These are phyloP conservation scores for Monosporascus sp. DNA, from an alignment of 2,329 filamentous ascomycete genomes.

Conservation along the genomic window DNA sequence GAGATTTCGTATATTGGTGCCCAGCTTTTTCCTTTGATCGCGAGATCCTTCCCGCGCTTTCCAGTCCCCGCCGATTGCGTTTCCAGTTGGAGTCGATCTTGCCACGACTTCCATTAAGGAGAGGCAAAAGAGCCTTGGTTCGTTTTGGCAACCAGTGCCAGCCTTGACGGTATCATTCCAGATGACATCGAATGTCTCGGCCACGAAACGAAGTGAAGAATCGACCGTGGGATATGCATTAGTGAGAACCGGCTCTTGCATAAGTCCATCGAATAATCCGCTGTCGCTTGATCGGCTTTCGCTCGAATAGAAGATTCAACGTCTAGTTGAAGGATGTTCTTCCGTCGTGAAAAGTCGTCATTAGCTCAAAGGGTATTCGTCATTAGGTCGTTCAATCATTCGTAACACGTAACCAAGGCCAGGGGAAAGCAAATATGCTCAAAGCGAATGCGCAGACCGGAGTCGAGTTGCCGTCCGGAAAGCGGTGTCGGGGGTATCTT, in stretches of 20 bases:
- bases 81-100: slow-evolving; percentile 20
- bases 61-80: slow-evolving; percentile 20
- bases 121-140: slow-evolving; percentile 18
- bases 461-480: slow-evolving; percentile 16
- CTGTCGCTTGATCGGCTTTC: slow-evolving; percentile 21
- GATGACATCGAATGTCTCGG: slow-evolving; percentile 17
- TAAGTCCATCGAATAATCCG: slow-evolving; percentile 19
- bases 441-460: slow-evolving; percentile 32
- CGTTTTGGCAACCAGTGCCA: slow-evolving; percentile 25
- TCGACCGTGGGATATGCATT: slow-evolving; percentile 20
- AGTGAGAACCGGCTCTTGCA: slow-evolving; percentile 21
- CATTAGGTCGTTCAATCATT: slow-evolving; percentile 33
- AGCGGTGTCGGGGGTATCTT: slow-evolving; percentile 31
- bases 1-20: slow-evolving; percentile 20
- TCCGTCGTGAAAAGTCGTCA: slow-evolving; percentile 39
- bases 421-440: slow-evolving; percentile 28
- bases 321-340: slow-evolving; percentile 26
- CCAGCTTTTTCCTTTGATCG: slow-evolving; percentile 24
- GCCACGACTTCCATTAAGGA: slow-evolving; percentile 19
- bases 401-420: slow-evolving; percentile 38
- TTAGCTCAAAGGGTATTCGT: slow-evolving; percentile 28
- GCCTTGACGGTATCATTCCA: slow-evolving; percentile 22
- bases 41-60: slow-evolving; percentile 23
- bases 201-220: slow-evolving; percentile 19
- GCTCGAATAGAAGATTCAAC: slow-evolving; percentile 24